Evolutionary conservation across 2,329 filamentous ascomycete species (phyloP).

Genomic region (Cercospora janseana): DNA sequence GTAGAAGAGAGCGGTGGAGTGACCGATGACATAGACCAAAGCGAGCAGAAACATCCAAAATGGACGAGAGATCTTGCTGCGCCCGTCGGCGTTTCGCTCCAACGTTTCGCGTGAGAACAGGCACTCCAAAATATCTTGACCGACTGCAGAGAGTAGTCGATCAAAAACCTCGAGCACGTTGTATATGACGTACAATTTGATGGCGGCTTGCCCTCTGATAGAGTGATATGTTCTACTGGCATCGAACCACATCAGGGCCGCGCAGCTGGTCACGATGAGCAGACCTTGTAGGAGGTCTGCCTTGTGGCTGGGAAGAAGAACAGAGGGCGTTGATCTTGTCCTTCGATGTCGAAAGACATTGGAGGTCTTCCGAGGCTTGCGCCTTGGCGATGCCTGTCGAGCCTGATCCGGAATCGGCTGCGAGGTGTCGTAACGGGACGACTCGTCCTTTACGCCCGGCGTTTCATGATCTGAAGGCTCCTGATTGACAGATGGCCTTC

Average conservation of each 20-base stretch:
- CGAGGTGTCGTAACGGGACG: neutral
- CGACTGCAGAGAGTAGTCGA: constrained; percentile 82
- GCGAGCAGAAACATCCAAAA: constrained; percentile 89
- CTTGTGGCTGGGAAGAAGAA: constrained; percentile 83
- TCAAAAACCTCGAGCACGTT: constrained; percentile 94
- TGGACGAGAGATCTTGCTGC: constrained; percentile 85
- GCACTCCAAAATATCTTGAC: constrained; percentile 94
- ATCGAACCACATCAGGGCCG: constrained; percentile 84
- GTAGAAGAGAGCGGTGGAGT: constrained; percentile 87
- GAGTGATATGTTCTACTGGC: constrained; percentile 98
- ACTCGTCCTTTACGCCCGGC: no score
- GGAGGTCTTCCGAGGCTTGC: constrained; percentile 29
- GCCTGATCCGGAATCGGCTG: neutral
- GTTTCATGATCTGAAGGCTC: no score
- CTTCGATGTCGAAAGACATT: constrained; percentile 61
- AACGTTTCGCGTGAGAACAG: constrained; percentile 91
- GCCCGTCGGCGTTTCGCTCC: constrained; percentile 79
- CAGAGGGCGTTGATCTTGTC: constrained; percentile 80
- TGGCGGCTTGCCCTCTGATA: constrained; percentile 91
- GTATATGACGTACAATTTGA: constrained; percentile 98
- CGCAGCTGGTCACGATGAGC: constrained; percentile 81
- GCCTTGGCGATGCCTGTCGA: constrained; percentile 14
- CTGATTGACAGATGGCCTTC: no score
- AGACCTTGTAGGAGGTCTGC: constrained; percentile 90
- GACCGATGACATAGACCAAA: constrained; percentile 80